Evolutionary conservation across 1,284 basidiomycete species (phyloP).

Genomic region (Ustilago lituana): DNA sequence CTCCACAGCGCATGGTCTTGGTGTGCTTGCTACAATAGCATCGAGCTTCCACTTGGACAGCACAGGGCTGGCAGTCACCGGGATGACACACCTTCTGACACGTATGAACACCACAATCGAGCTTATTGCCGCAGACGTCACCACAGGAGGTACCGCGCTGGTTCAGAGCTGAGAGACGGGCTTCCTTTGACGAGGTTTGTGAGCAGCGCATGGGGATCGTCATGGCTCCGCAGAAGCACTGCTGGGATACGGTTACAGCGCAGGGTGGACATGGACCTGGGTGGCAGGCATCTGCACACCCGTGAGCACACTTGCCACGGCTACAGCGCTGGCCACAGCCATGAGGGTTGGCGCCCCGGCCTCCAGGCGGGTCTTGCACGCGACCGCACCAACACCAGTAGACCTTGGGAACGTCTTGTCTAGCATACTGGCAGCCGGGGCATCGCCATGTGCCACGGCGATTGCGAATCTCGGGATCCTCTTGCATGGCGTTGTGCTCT

Average conservation of each 20-base stretch:
- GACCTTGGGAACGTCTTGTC: conserved; percentile 57
- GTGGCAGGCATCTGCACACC: conserved; percentile 61
- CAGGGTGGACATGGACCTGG: conserved; percentile 66
- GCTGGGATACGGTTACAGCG: conserved; percentile 57
- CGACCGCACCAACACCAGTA: conserved; percentile 66
- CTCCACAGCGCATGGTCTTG: conserved; percentile 57
- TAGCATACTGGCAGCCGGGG: conserved; percentile 62
- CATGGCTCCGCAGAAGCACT: conserved; percentile 63
- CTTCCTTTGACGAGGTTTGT: conserved; percentile 46
- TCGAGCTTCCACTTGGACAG: conserved; percentile 29
- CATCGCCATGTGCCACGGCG: conserved; percentile 63
- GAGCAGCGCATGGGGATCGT: conserved; percentile 59
- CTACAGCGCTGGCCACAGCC: conserved; percentile 60
- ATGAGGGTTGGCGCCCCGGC: conserved; percentile 53
- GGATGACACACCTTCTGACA: conserved; percentile 59
- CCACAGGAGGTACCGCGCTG: conserved; percentile 60
- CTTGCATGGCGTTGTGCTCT: conserved; percentile 65
- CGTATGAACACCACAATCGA: conserved; percentile 59
- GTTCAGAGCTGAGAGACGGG: conserved; percentile 23
- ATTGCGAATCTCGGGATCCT: conserved; percentile 59
- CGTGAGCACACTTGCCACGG: conserved; percentile 59
- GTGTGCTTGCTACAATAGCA: conserved; percentile 63
- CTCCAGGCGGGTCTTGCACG: conserved; percentile 47
- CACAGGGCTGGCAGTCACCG: conserved; percentile 56
- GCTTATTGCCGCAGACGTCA: conserved; percentile 48